Evolutionary conservation across 805 yeast species (phyloP).

Genomic region (Clavispora asparagi): DNA sequence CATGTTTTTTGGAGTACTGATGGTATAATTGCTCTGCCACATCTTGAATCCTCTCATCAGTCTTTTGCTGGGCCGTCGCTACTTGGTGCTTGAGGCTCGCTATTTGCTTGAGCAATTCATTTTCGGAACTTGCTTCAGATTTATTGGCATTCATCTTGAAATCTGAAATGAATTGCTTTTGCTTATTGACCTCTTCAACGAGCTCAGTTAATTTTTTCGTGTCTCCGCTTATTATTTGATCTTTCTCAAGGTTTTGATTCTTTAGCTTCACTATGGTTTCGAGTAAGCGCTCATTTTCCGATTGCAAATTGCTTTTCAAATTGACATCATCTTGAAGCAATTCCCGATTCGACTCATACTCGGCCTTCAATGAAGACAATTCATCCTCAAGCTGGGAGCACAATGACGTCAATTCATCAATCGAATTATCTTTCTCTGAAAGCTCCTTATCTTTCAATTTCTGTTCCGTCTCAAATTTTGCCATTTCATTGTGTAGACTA

Average conservation of each 20-base stretch:
- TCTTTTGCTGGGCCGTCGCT: conserved; percentile 39
- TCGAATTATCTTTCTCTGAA: neutral
- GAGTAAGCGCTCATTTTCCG: conserved; percentile 4
- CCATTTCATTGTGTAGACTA: conserved; percentile 12
- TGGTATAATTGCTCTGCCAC: conserved; percentile 66
- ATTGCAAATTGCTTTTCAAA: conserved; percentile 1
- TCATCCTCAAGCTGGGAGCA: conserved; percentile 3
- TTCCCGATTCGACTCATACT: conserved; percentile 3
- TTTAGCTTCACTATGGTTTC: conserved; percentile 22
- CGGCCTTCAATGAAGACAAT: conserved; percentile 1
- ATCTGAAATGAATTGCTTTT: conserved; percentile 11
- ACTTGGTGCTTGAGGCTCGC: conserved; percentile 20
- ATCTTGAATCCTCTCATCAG: conserved; percentile 52
- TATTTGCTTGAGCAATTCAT: conserved; percentile 14
- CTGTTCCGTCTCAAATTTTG: conserved; percentile 12
- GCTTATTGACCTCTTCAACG: conserved; percentile 18
- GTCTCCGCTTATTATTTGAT: conserved; percentile 27
- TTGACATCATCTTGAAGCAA: conserved; percentile 1
- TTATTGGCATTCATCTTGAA: conserved; percentile 1
- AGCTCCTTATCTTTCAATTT: conserved; percentile 7
- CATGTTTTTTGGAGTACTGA: conserved; percentile 75
- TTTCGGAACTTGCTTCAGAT: conserved; percentile 2
- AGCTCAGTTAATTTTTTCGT: conserved; percentile 25
- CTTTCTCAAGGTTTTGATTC: conserved; percentile 27
- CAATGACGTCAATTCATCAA: neutral